Evolutionary conservation across 2,329 filamentous ascomycete genomes (phyloP), one percentile per base, ranked within the genome.

Genomic region (Aspergillus sclerotialis): DNA sequence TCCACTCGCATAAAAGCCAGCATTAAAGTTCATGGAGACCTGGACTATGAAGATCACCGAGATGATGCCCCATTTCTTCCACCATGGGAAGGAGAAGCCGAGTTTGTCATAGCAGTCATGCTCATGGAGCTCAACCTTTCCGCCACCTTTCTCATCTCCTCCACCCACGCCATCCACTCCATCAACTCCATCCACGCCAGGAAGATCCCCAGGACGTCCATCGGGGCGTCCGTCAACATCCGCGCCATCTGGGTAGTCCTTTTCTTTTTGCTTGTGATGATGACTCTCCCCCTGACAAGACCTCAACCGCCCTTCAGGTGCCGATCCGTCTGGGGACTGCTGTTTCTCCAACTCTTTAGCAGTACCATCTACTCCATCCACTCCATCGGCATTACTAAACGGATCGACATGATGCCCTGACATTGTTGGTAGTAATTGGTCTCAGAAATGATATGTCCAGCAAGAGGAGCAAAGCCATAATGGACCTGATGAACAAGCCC

Each of bases 21-120:
- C 81, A 61, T 85, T 85, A 66, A 83, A 82, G 65, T 84, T 84
- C 80, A 84, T 84, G 4, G 80, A 84, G 1, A 78, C 74, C 53
- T 85, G 81, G 4, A 84, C 78, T 45, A 76, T 64, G 62, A 84
- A 82, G 55, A 84, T 80, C 54, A 84, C 68, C 12, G 71, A 73
- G 35, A 83, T 66, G 48, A 84, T 81, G 45, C 63, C 70, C 80
- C 80, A 84, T 66, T 84, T 84, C 64, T 80, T 82, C 66, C 64
- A 69, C n/a, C 38, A 53, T 0, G 79, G 60, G 40, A 73, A 84
- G 7, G 62, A 61, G 50, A 71, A 85, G 30, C 78, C 80, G 2
- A 84, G 65, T 54, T 82, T 73, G 8, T 74, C 69, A 53, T 79
- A 80, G 53, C 77, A 81, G 43, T 82, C 76, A 17, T 63, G 61